A percentile compares a stretch with the other conserved stretches of the same genome.
Conservation (phyloP, 2,329 filamentous ascomycete genomes). For the Proliferodiscus dingleyae region DNA sequence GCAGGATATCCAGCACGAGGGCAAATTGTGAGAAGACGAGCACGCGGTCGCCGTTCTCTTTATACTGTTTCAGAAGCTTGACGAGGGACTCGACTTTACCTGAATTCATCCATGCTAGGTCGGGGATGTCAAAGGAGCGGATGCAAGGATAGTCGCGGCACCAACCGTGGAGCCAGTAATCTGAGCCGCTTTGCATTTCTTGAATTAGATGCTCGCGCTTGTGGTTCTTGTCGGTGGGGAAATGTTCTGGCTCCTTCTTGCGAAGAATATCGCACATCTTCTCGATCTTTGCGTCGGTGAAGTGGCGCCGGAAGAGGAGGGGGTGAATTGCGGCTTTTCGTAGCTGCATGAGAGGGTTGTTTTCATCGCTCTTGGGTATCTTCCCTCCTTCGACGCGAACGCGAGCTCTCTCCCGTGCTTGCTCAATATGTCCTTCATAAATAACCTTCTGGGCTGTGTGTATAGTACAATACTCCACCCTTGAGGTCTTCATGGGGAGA, state of each 20-base stretch:
- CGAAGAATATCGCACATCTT: slow-evolving; percentile 76
- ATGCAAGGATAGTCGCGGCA: slow-evolving; percentile 54
- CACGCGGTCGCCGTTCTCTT: slow-evolving; percentile 75
- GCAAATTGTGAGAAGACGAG: slow-evolving; percentile 94
- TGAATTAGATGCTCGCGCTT: slow-evolving; percentile 46
- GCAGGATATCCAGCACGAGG: slow-evolving; percentile 83
- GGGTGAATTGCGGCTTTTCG: slow-evolving; percentile 91
- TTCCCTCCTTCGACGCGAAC: slow-evolving; percentile 48
- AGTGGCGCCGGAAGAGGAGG: slow-evolving; percentile 77
- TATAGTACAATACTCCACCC: slow-evolving; percentile 77
- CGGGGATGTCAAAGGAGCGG: slow-evolving; percentile 49
- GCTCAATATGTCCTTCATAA: slow-evolving; percentile 66
- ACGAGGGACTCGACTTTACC: slow-evolving; percentile 84
- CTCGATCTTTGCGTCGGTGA: slow-evolving; percentile 66
- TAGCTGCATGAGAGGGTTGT: slow-evolving; percentile 81
- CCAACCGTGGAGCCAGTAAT: slow-evolving; percentile 63
- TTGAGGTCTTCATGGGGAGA: slow-evolving; percentile 73
- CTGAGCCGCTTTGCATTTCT: slow-evolving; percentile 54
- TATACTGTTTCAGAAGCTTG: slow-evolving; percentile 67
- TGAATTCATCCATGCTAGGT: slow-evolving; percentile 53
- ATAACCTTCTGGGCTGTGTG: slow-evolving; percentile 65
- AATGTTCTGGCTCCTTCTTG: slow-evolving; percentile 54
- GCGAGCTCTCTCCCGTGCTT: slow-evolving; percentile 55
- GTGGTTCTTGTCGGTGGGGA: slow-evolving; percentile 42
- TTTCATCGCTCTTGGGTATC: slow-evolving; percentile 46